Evolutionary conservation across 164 flowering plant species (phyloP).

Genomic region (Cinnamomum chago): DNA sequence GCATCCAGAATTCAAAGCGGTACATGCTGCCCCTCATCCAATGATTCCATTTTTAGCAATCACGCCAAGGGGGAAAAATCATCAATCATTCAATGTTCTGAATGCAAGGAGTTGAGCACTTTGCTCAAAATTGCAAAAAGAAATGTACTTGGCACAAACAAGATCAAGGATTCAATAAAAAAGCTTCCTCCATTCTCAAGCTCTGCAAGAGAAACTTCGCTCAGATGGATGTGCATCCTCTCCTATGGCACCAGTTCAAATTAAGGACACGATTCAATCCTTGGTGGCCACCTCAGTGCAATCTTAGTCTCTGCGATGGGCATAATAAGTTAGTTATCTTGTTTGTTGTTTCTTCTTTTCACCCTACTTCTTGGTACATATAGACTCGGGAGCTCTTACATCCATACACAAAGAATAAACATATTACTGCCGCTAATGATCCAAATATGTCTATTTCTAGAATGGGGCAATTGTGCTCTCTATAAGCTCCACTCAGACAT

Average conservation of each 20-base stretch:
- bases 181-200: background rate
- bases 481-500: no score
- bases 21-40: background rate
- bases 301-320: background rate
- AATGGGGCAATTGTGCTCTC: no score
- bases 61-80: background rate
- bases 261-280: background rate
- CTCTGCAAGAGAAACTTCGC: background rate
- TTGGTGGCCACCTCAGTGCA: background rate
- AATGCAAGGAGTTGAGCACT: background rate
- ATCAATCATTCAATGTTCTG: background rate
- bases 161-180: background rate
- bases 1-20: background rate
- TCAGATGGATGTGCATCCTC: background rate
- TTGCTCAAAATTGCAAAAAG: background rate
- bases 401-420: no score
- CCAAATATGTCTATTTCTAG: no score
- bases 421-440: no score
- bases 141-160: background rate
- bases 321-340: background rate
- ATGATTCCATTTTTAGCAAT: background rate
- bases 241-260: background rate
- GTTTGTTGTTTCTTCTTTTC: no score
- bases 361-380: no score
- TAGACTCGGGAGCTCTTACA: no score